Evolutionary conservation across 2,329 filamentous ascomycete species (phyloP).

Genomic region (Cercospora zeae-maydis): DNA sequence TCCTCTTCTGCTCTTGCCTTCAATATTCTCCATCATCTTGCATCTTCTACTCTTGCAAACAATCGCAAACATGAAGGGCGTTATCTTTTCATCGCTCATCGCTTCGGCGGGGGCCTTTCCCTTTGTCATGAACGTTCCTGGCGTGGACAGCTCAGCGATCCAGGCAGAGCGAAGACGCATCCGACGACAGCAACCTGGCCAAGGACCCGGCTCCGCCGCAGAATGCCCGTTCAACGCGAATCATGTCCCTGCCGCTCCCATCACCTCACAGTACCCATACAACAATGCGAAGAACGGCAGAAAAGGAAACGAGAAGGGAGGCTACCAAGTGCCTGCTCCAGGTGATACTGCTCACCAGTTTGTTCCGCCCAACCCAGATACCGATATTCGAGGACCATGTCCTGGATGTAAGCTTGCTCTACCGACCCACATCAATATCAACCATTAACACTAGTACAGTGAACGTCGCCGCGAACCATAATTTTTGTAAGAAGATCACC

Average conservation of each 20-base stretch:
- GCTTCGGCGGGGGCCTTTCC: slow-evolving; percentile 38
- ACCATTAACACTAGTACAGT: background rate
- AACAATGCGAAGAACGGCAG: slow-evolving; percentile 43
- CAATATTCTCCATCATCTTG: background rate
- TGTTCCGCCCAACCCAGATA: slow-evolving; percentile 33
- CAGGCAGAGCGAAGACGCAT: slow-evolving; percentile 12
- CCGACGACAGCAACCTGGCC: slow-evolving; percentile 12
- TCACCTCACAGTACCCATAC: slow-evolving; percentile 40
- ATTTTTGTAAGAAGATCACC: slow-evolving; percentile 30
- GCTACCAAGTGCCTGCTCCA: slow-evolving; percentile 44
- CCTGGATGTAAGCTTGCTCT: slow-evolving; percentile 1
- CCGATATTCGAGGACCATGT: slow-evolving; percentile 41
- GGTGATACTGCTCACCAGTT: slow-evolving; percentile 42
- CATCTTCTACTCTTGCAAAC: background rate
- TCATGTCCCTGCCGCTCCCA: slow-evolving; percentile 38
- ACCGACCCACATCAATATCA: no score
- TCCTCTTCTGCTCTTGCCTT: background rate
- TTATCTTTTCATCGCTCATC: slow-evolving; percentile 22
- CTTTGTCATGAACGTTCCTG: slow-evolving; percentile 38
- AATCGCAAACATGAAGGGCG: slow-evolving; percentile 27
- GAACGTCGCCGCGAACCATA: slow-evolving; percentile 29
- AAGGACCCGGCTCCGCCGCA: slow-evolving; percentile 29
- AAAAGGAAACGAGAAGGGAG: slow-evolving; percentile 42
- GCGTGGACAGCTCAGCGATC: slow-evolving; percentile 35
- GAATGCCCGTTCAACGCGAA: slow-evolving; percentile 41